Conservation (phyloP, 768 basidiomycete genomes). For the Tephrocybe sp. region DNA sequence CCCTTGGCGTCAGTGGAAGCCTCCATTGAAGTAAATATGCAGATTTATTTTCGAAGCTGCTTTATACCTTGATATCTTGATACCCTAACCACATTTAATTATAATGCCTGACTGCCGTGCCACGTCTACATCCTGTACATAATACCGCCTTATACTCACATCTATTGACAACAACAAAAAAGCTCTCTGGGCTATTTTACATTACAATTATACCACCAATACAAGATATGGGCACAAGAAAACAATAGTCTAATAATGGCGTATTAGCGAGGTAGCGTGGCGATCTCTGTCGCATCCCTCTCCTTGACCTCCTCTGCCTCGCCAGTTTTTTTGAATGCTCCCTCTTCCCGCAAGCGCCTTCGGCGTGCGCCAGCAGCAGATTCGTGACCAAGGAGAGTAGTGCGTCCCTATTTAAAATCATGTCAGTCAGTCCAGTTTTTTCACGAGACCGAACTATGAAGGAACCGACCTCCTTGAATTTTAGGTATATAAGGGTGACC, state of each 20-base stretch:
- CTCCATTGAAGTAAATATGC: not conserved
- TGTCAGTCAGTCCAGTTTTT: not conserved
- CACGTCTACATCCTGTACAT: not conserved
- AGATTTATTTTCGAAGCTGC: no score
- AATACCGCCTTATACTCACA: not conserved
- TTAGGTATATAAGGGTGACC: slow-evolving; percentile 59
- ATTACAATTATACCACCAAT: no score
- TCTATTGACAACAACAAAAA: no score
- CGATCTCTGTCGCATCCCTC: not conserved
- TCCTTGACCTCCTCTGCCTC: slow-evolving; percentile 1
- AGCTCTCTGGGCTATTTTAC: no score
- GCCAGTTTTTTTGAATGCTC: not conserved
- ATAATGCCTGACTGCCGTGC: no score
- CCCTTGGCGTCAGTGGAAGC: not conserved
- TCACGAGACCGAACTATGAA: not conserved
- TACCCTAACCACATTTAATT: not conserved
- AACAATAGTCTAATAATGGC: no score
- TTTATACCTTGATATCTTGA: not conserved
- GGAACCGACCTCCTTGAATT: slow-evolving; percentile 51
- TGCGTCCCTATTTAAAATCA: slow-evolving; percentile 49
- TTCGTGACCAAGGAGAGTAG: slow-evolving; percentile 56
- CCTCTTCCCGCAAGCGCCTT: slow-evolving; percentile 16
- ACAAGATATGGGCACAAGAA: no score
- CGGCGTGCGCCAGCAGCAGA: slow-evolving; percentile 42
- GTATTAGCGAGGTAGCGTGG: slow-evolving; percentile 2